phyloP scores from a whole-genome alignment of 148 eudicot species.

The Cornus florida region DNA sequence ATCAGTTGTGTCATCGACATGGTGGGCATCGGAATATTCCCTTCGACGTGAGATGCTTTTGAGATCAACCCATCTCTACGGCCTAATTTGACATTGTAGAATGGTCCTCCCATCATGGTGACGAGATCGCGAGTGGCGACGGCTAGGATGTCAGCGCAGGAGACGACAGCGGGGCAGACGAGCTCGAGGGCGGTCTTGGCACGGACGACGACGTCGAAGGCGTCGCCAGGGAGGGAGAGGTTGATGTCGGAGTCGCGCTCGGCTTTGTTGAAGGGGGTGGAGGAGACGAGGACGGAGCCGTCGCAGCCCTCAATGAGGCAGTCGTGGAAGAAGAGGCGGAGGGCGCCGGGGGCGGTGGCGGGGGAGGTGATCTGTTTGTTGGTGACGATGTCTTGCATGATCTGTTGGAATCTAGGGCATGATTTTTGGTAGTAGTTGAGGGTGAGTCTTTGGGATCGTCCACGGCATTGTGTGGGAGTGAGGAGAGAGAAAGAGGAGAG shows the following conservation, averaged over 20 bases:
- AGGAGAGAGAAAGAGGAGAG: background rate
- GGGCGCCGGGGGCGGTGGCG: constrained; percentile 52
- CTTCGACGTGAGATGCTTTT: constrained; percentile 2
- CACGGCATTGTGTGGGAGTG: background rate
- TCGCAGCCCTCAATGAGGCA: constrained; percentile 56
- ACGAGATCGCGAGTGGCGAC: constrained; percentile 52
- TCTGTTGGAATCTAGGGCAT: constrained; percentile 40
- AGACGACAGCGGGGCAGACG: constrained; percentile 47
- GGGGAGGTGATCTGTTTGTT: constrained; percentile 47
- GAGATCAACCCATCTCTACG: constrained; percentile 38
- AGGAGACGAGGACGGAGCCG: constrained; percentile 44
- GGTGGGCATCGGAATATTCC: constrained; percentile 27
- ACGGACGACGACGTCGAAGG: constrained; percentile 50
- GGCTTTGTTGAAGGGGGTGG: constrained; percentile 41
- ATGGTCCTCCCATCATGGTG: constrained; percentile 49
- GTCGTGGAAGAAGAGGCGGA: constrained; percentile 60
- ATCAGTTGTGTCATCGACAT: constrained; percentile 29
- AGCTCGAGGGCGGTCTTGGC: constrained; percentile 55
- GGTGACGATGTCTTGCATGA: constrained; percentile 45
- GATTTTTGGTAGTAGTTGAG: constrained; percentile 32
- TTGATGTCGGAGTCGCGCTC: constrained; percentile 60
- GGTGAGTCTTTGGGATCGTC: constrained; percentile 14
- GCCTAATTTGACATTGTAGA: constrained; percentile 30
- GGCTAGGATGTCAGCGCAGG: constrained; percentile 55
- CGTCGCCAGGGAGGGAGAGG: constrained; percentile 68